phyloP scores from a whole-genome alignment of 129 eudicot species.

The Saposhnikovia divaricata region DNA sequence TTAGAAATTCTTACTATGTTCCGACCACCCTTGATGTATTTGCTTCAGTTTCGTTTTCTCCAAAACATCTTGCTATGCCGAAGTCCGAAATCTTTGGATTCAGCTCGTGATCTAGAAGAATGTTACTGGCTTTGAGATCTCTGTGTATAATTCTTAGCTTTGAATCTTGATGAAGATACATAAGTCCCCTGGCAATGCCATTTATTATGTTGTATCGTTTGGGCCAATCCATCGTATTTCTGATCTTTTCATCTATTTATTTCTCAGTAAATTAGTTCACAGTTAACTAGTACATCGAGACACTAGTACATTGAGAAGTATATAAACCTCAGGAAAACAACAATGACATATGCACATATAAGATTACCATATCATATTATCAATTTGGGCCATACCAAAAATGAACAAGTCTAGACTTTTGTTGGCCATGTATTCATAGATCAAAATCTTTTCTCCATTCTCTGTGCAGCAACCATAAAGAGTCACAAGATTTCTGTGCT shows the following conservation, averaged over 20 bases:
- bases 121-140: slow-evolving; percentile 7
- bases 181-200: neutral
- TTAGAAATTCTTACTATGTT: neutral
- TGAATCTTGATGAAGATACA: slow-evolving; percentile 3
- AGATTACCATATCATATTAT: neutral
- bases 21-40: slow-evolving; percentile 1
- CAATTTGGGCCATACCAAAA: neutral
- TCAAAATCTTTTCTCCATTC: slow-evolving; percentile 3
- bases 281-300: neutral
- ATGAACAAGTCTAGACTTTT: slow-evolving; percentile 1
- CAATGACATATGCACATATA: neutral
- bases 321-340: neutral
- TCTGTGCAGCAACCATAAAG: slow-evolving; percentile 5
- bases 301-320: neutral
- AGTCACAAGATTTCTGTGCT: slow-evolving; percentile 3
- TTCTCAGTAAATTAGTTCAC: neutral
- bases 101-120: neutral
- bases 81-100: slow-evolving; percentile 6
- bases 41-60: slow-evolving; percentile 1
- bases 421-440: slow-evolving; percentile 4
- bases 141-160: neutral
- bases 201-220: slow-evolving; percentile 2
- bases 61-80: slow-evolving; percentile 2
- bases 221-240: neutral
- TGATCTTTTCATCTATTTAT: neutral